phyloP scores from a whole-genome alignment of 345 rosid genomes.

The Eucalyptus sp. region DNA sequence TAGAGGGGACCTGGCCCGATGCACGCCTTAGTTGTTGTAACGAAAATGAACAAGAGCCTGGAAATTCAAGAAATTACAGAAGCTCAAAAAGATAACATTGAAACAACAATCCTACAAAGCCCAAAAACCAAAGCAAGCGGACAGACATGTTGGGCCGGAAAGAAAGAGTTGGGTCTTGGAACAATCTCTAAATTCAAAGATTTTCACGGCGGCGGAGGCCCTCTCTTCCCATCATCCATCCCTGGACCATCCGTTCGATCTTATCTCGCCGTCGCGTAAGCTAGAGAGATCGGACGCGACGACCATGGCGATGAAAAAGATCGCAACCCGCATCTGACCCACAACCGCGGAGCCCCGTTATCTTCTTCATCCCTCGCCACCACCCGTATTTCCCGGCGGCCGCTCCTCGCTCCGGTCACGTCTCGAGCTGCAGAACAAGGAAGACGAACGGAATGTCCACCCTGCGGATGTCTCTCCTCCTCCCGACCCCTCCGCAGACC shows the following conservation, averaged over 20 bases:
- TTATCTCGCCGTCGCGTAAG: not conserved
- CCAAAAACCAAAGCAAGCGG: not conserved
- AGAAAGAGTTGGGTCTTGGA: not conserved
- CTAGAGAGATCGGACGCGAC: not conserved
- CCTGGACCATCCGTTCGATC: not conserved
- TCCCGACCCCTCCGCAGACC: not conserved
- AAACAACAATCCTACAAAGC: not conserved
- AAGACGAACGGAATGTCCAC: not conserved
- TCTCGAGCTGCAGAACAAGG: not conserved
- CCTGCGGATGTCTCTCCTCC: conserved; percentile 5
- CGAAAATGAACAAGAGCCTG: not conserved
- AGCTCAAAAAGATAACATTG: not conserved
- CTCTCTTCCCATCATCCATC: not conserved
- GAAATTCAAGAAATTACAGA: not conserved
- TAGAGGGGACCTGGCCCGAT: too few species aligned
- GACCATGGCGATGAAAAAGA: not conserved
- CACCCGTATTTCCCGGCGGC: not conserved
- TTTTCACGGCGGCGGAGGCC: not conserved
- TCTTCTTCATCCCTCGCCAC: not conserved
- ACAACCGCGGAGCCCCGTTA: not conserved
- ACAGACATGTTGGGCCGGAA: not conserved
- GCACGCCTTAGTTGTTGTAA: too few species aligned
- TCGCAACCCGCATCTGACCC: not conserved
- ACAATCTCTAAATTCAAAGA: not conserved
- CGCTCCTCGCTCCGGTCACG: not conserved